A percentile compares a stretch with the other conserved stretches of the same genome.
Conservation (phyloP, 2,329 filamentous ascomycete species). For the Ciborinia camelliae region DNA sequence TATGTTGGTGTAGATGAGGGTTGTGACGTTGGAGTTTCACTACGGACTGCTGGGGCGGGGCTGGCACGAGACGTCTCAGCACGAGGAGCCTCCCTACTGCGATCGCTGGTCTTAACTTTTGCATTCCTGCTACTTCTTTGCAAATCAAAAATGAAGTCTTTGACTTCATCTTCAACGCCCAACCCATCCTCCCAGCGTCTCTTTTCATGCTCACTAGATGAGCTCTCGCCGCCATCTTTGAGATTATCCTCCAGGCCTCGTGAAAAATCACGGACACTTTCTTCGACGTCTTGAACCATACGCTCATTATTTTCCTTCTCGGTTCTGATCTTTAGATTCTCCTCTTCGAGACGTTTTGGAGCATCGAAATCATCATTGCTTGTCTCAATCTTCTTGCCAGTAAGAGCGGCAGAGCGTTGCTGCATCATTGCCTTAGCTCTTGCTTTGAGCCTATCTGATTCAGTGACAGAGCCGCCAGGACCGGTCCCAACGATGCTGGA, state of each 20-base stretch:
- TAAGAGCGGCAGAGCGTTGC: constrained; percentile 87
- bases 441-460: constrained; percentile 91
- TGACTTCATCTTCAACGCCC: constrained; percentile 93
- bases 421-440: constrained; percentile 98
- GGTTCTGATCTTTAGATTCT: constrained; percentile 73
- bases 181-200: constrained; percentile 94
- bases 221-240: constrained; percentile 73
- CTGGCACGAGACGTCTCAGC: constrained; percentile 41
- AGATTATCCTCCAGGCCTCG: constrained; percentile 81
- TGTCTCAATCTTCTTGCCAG: constrained; percentile 72
- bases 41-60: constrained; percentile 38
- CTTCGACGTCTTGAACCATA: constrained; percentile 96
- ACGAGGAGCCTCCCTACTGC: constrained; percentile 34
- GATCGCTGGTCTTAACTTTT: constrained; percentile 61
- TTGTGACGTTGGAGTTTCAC: constrained; percentile 45
- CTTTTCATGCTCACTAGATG: constrained; percentile 81
- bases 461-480: constrained; percentile 83
- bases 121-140: constrained; percentile 80
- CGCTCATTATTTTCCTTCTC: constrained; percentile 93
- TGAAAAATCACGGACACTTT: constrained; percentile 87
- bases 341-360: constrained; percentile 82
- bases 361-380: constrained; percentile 72
- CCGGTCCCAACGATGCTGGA: constrained; percentile 85
- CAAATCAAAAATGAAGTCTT: constrained; percentile 96
- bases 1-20: constrained; percentile 56